phyloP scores from a whole-genome alignment of 441 rosid species.

The Erodium trifolium region DNA sequence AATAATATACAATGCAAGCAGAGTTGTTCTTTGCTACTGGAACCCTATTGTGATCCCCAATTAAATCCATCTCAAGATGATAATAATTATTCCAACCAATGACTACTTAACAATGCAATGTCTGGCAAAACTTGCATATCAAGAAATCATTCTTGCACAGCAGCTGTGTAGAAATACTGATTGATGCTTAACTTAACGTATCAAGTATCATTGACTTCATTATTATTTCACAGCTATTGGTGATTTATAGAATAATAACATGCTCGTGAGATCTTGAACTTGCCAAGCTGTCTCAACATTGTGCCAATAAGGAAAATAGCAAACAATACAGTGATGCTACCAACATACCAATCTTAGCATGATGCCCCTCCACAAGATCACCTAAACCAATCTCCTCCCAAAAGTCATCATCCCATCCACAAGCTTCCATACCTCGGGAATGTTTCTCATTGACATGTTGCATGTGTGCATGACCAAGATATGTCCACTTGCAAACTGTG shows the following conservation, averaged over 20 bases:
- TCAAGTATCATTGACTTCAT: not conserved
- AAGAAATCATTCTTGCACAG: not conserved
- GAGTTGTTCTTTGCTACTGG: not conserved
- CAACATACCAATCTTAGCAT: conserved; percentile 76
- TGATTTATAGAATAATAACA: not conserved
- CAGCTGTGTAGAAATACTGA: not conserved
- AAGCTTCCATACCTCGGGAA: conserved; percentile 86
- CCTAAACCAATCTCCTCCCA: conserved; percentile 98
- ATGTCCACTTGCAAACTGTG: conserved; percentile 94
- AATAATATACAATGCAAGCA: not conserved
- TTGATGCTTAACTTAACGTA: not conserved
- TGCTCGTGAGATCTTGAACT: not conserved
- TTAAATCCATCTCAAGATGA: not conserved
- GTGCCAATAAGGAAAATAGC: not conserved
- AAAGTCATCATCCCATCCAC: conserved; percentile 97
- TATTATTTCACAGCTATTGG: not conserved
- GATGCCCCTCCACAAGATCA: conserved; percentile 86
- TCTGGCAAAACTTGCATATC: not conserved
- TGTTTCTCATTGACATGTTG: conserved; percentile 57
- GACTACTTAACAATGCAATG: not conserved
- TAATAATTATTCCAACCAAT: not conserved
- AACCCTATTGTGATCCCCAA: not conserved
- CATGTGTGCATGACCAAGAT: conserved; percentile 99
- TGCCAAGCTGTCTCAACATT: not conserved
- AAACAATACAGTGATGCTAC: conserved; percentile 8